Conservation (phyloP, 2,329 filamentous ascomycete genomes). For the Dichotomopilus funicola region DNA sequence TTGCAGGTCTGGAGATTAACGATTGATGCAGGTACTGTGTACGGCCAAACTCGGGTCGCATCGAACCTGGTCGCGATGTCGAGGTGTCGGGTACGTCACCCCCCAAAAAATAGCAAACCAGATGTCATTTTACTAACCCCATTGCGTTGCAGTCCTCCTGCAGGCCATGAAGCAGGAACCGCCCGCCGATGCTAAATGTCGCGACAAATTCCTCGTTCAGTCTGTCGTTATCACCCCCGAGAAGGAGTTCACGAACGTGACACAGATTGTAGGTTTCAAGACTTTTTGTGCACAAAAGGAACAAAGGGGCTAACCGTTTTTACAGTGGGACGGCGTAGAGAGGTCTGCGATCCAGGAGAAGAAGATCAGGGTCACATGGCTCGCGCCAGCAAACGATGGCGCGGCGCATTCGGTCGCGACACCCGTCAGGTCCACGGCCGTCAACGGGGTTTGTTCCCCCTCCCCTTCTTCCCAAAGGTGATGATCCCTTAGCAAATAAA, state of each 20-base stretch:
- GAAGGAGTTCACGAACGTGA: slow-evolving; percentile 75
- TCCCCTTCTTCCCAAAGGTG: not conserved
- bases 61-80: slow-evolving; percentile 82
- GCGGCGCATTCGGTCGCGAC: slow-evolving; percentile 23
- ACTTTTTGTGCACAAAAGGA: not conserved
- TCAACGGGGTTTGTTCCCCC: slow-evolving; percentile 26
- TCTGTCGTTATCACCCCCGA: slow-evolving; percentile 77
- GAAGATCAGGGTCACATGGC: slow-evolving; percentile 90
- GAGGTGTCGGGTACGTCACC: slow-evolving; percentile 74
- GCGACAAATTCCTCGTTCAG: slow-evolving; percentile 97
- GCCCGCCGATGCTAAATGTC: slow-evolving; percentile 76
- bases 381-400: slow-evolving; percentile 51
- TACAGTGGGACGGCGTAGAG: slow-evolving; percentile 69
- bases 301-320: slow-evolving; percentile 23
- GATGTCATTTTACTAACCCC: slow-evolving; percentile 21
- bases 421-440: slow-evolving; percentile 24
- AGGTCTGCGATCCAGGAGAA: slow-evolving; percentile 80
- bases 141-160: slow-evolving; percentile 62
- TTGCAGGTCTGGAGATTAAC: slow-evolving; percentile 5
- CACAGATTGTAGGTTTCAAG: slow-evolving; percentile 62
- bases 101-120: not conserved
- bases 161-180: slow-evolving; percentile 98
- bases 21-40: slow-evolving; percentile 75
- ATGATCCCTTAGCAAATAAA: not conserved
- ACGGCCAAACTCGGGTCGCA: slow-evolving; percentile 90